Evolutionary conservation across 1,139 yeast species (phyloP).

Genomic region (Debaryomyces sp.): DNA sequence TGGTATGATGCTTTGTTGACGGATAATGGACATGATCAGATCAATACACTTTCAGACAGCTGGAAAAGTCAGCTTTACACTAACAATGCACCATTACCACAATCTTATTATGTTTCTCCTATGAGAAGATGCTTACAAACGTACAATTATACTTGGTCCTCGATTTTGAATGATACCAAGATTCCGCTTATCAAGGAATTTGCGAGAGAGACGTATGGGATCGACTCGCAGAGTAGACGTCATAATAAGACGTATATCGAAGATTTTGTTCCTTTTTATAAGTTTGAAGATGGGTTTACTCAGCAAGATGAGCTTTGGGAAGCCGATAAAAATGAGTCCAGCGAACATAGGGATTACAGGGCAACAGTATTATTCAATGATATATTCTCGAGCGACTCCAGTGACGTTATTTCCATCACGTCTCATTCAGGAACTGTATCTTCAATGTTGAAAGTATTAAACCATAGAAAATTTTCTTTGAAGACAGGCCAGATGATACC

Average conservation of each 20-base stretch:
- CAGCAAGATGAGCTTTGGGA: conserved; percentile 34
- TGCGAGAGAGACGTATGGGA: conserved; percentile 42
- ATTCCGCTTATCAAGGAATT: conserved; percentile 35
- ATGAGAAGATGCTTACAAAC: conserved; percentile 39
- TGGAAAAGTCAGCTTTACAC: conserved; percentile 21
- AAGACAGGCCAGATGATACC: conserved; percentile 27
- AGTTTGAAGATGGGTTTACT: conserved; percentile 32
- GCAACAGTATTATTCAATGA: conserved; percentile 34
- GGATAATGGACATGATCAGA: conserved; percentile 26
- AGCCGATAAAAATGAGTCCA: conserved; percentile 25
- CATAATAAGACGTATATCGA: conserved; percentile 30
- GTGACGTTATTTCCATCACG: conserved; percentile 33
- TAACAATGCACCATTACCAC: conserved; percentile 29
- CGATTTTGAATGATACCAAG: conserved; percentile 14
- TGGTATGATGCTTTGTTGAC: conserved; percentile 47
- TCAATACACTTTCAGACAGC: conserved; percentile 18
- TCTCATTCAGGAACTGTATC: conserved; percentile 38
- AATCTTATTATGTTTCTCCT: conserved; percentile 37
- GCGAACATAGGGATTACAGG: conserved; percentile 29
- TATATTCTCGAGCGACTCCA: conserved; percentile 29
- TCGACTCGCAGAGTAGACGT: conserved; percentile 38
- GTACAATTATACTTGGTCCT: conserved; percentile 31
- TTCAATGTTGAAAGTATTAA: conserved; percentile 29
- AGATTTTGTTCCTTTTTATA: conserved; percentile 24
- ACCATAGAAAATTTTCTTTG: conserved; percentile 27